Base-by-base conservation (phyloP, 2,329 filamentous ascomycete genomes). In the Sporothrix phasma region DNA sequence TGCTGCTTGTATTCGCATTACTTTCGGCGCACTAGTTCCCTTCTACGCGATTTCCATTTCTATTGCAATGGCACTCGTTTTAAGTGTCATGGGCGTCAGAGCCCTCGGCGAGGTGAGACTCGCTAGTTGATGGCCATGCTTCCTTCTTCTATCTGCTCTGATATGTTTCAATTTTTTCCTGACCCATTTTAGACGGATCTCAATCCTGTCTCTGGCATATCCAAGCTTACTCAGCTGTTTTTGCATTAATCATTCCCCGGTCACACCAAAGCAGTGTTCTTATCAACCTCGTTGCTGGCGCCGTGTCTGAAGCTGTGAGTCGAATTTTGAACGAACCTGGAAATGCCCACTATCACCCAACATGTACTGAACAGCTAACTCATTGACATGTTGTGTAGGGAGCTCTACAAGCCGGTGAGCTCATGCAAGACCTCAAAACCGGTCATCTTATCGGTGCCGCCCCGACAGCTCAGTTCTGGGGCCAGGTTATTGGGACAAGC, bases 341-440 rank as follows among this genome's bases (percentile, higher is more conserved):
- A 10, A 39, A 47, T 13, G 41, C 13, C n/a, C 34, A 31, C 19
- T 29, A 26, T 11, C 5, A 45, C 5, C 19, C 37, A 13, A 45
- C 19, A 6, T 53, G 17, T 13, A 19, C 15, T 19, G 78, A 74
- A 78, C 92, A 7, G 93, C 92, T 5, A 79, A 97, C 7, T 43
- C 22, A 13, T 15, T 51, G 41, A 63, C 24, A 3, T n/a, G n/a
- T 3, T 93, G 1, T 31, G 17, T 24, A 56, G 76, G 80, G 94
- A 5, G 94, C 94, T 3, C 80, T 97, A 4, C 94, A 99, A 78
- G 93, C 94, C 2, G 94, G 94, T 8, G 94, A 99, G 74, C 84
- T 99, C 63, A 90, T 99, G 83, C 94, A 99, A 73, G 94, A 99
- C 73, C 82, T 99, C 34, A 99, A 99, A 75, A 97, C 94, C 0